phyloP scores from a whole-genome alignment of 2,329 filamentous ascomycete genomes.

The Aspergillus floridensis region DNA sequence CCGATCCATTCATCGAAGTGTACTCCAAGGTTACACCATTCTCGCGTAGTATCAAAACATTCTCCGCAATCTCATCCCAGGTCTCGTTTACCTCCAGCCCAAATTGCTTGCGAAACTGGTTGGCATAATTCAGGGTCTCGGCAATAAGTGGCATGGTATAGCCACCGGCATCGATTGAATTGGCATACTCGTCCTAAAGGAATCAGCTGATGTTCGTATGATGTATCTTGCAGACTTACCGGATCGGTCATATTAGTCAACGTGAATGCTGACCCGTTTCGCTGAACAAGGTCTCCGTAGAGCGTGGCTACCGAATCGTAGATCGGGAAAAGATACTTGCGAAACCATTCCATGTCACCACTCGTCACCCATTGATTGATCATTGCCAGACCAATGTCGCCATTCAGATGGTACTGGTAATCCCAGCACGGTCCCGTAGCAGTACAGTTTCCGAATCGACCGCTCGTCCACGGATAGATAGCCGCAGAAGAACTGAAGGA shows the following conservation, averaged over 20 bases:
- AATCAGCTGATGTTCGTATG: neutral
- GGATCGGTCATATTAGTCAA: conserved; percentile 70
- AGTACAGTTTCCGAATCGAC: conserved; percentile 67
- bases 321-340: conserved; percentile 58
- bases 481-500: conserved; percentile 58
- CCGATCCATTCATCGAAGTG: conserved; percentile 63
- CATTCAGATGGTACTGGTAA: conserved; percentile 70
- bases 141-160: conserved; percentile 65
- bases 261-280: conserved; percentile 55
- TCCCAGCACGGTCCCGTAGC: conserved; percentile 64
- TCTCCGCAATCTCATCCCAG: conserved; percentile 56
- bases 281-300: conserved; percentile 59
- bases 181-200: conserved; percentile 63
- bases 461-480: conserved; percentile 67
- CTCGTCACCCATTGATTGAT: conserved; percentile 61
- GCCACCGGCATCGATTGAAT: conserved; percentile 64
- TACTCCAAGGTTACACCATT: conserved; percentile 65
- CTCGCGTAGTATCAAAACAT: conserved; percentile 56
- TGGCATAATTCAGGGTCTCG: conserved; percentile 56
- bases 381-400: conserved; percentile 64
- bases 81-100: conserved; percentile 55
- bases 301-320: conserved; percentile 63
- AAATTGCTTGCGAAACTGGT: conserved; percentile 57
- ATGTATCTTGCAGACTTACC: conserved; percentile 36
- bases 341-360: conserved; percentile 58